Evolutionary conservation across 2,329 filamentous ascomycete genomes (phyloP).

Genomic region (Sarocladium brachiariae): DNA sequence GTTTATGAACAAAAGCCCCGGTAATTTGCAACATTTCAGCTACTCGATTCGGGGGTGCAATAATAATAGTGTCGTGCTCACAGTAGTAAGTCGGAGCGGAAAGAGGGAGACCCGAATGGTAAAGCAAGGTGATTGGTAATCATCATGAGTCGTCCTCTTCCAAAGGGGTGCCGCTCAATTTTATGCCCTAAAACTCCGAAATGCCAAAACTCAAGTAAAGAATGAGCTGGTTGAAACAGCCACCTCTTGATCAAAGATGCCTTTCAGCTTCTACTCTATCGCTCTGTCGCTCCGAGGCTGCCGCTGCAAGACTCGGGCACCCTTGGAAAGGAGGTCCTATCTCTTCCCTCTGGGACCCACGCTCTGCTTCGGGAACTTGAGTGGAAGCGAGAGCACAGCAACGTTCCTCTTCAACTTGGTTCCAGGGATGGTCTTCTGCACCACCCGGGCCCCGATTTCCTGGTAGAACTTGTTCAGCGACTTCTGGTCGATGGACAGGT

Average conservation of each 20-base stretch:
- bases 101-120: background rate
- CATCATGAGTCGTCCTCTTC: slow-evolving; percentile 2
- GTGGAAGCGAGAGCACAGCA: slow-evolving; percentile 60
- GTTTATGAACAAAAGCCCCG: too few relatives aligned
- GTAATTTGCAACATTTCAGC: too few relatives aligned
- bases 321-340: slow-evolving; percentile 4
- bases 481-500: slow-evolving; percentile 65
- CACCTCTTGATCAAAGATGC: background rate
- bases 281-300: background rate
- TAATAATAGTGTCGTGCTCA: too few relatives aligned
- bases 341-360: slow-evolving; percentile 14
- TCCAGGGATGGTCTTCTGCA: slow-evolving; percentile 33
- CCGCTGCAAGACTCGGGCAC: background rate
- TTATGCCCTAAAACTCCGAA: slow-evolving; percentile 5
- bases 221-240: background rate
- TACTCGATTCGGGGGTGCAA: too few relatives aligned
- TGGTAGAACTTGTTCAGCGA: slow-evolving; percentile 64
- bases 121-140: background rate
- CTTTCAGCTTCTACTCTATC: background rate
- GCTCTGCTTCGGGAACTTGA: slow-evolving; percentile 69
- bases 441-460: slow-evolving; percentile 68
- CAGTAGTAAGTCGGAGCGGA: too few relatives aligned
- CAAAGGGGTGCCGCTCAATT: background rate
- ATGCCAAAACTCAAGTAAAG: slow-evolving; percentile 1
- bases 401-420: slow-evolving; percentile 7